These are phyloP conservation scores for Sclerotinia minor DNA, from an alignment of 2,329 filamentous ascomycete species.

Conservation along the genomic window DNA sequence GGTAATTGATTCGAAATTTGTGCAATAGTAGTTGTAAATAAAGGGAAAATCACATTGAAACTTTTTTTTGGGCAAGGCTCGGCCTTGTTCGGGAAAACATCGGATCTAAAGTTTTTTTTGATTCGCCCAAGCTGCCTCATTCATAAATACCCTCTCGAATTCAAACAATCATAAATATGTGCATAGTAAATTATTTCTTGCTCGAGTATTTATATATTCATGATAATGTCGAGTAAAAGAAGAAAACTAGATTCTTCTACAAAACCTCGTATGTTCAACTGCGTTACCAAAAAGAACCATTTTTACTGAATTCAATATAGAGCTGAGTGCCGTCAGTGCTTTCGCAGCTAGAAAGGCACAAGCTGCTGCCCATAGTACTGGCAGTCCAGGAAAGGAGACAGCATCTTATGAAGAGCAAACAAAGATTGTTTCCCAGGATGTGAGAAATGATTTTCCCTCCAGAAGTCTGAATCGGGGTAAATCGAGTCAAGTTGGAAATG, in stretches of 20 bases:
- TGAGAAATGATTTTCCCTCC: not conserved
- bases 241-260: constrained; percentile 47
- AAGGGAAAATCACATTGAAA: constrained; percentile 22
- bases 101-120: constrained; percentile 30
- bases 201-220: not conserved
- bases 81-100: constrained; percentile 22
- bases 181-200: not conserved
- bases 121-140: constrained; percentile 5
- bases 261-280: constrained; percentile 42
- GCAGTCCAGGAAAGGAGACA: not conserved
- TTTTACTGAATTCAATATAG: constrained; percentile 30
- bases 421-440: not conserved
- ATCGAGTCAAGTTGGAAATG: not conserved
- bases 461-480: not conserved
- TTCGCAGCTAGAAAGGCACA: constrained; percentile 38
- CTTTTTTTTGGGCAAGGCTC: constrained; percentile 30
- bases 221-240: constrained; percentile 40
- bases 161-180: not conserved
- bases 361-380: constrained; percentile 24
- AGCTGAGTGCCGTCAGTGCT: constrained; percentile 36
- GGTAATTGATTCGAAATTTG: constrained; percentile 3
- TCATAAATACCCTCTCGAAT: not conserved
- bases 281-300: not conserved
- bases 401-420: not conserved
- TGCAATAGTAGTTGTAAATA: constrained; percentile 12